Base-by-base conservation (phyloP, 1,139 yeast species). In the Hemisphaericaspora xylofermentans region DNA sequence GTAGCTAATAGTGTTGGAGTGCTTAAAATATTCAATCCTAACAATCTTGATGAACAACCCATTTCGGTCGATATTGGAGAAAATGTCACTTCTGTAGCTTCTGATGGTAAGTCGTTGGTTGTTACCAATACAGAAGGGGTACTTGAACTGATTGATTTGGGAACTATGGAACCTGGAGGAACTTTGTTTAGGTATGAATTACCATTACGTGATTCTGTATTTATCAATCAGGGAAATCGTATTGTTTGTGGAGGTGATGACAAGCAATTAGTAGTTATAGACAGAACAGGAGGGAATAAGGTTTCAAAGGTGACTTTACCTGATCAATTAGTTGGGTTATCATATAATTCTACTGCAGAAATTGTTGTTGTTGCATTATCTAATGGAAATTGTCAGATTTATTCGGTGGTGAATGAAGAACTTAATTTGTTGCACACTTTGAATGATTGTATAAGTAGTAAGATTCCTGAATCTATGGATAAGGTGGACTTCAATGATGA, bases 241-340 rank as follows among this genome's bases (percentile, higher is more conserved):
- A 66, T 80, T 3, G 78, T 87, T 1, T 74, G 82, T 42, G 93
- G 88, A 22, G 94, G 96, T 40, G 94, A 88, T 53, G 94, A 86
- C 47, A 74, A 77, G 40, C 78, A 80, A 46, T 68, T 86, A 42
- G 68, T 72, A 8, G 54, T 88, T 2, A 65, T 86, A 3, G 82
- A 79, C 46, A 53, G 76, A 17, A 70, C 71, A 32, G 64, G 66
- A 4, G 26, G 10, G 26, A 55, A 61, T 10, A 57, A 21, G 14
- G 31, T 27, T 4, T 36, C 39, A 10, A 38, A 43, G 2, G 51
- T 81, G 16, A 56, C 64, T 10, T 54, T 78, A 6, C 69, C 73
- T 5, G 88, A 80, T 48, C 85, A 77, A 59, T 66, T 84, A 28
- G 73, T 78, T 30, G 78, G 78, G 39, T 57, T 88, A 24, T 68